phyloP scores from a whole-genome alignment of 192 early-diverging fungal genomes.

The Backusella tuberculispora region DNA sequence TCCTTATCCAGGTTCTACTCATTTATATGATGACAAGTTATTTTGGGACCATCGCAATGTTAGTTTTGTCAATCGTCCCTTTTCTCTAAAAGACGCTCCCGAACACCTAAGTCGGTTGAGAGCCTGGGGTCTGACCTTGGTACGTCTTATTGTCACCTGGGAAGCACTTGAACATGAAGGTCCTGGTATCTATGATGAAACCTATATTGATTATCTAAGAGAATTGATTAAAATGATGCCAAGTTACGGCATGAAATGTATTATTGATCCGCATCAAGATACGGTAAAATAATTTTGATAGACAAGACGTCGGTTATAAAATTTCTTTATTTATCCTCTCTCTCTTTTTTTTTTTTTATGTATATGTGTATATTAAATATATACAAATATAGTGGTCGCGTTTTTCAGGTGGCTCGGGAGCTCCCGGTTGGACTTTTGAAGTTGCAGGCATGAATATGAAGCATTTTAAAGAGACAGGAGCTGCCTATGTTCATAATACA shows the following conservation, averaged over 20 bases:
- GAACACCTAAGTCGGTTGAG: constrained; percentile 75
- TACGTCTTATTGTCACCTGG: constrained; percentile 80
- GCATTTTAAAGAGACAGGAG: constrained; percentile 75
- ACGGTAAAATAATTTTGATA: constrained; percentile 47
- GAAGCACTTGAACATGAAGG: constrained; percentile 80
- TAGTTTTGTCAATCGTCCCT: constrained; percentile 78
- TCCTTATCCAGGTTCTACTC: constrained; percentile 64
- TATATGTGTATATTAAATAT: no score
- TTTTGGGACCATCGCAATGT: constrained; percentile 78
- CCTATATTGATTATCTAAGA: constrained; percentile 78
- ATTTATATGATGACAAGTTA: constrained; percentile 51
- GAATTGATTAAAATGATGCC: constrained; percentile 66
- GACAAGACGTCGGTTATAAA: not conserved
- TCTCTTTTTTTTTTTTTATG: not conserved
- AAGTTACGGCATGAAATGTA: constrained; percentile 79
- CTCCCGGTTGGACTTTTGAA: constrained; percentile 89
- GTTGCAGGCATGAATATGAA: constrained; percentile 74
- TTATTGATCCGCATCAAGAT: constrained; percentile 91
- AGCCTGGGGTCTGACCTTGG: constrained; percentile 82
- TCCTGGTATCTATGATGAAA: constrained; percentile 83
- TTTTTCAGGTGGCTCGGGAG: constrained; percentile 82
- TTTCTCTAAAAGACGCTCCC: constrained; percentile 73
- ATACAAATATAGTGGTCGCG: constrained; percentile 55
- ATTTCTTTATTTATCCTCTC: not conserved
- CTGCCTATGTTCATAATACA: constrained; percentile 79